phyloP scores from a whole-genome alignment of 2,329 filamentous ascomycete species.

The Fusarium tuaranense region DNA sequence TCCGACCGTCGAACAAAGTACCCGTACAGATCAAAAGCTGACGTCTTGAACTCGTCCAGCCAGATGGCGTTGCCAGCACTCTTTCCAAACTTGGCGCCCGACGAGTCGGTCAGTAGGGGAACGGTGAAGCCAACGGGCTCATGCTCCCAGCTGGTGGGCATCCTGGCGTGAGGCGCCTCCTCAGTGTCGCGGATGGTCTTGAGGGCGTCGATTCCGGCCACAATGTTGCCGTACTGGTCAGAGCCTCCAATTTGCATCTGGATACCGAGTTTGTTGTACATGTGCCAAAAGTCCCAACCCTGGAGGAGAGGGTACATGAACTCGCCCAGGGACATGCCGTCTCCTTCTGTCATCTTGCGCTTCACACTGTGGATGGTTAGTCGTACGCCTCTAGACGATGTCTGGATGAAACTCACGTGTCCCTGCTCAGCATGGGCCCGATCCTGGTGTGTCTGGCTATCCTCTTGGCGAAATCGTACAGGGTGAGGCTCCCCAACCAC shows the following conservation, averaged over 20 bases:
- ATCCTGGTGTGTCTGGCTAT: constrained; percentile 81
- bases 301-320: constrained; percentile 95
- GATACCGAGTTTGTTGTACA: constrained; percentile 75
- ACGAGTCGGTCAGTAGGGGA: constrained; percentile 85
- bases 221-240: constrained; percentile 97
- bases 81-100: constrained; percentile 94
- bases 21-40: constrained; percentile 86
- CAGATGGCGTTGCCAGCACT: constrained; percentile 94
- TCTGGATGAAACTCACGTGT: constrained; percentile 73
- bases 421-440: constrained; percentile 87
- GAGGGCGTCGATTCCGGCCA: constrained; percentile 87
- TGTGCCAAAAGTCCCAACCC: constrained; percentile 95
- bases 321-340: constrained; percentile 94
- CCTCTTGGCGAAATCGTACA: constrained; percentile 80
- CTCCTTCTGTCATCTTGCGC: constrained; percentile 83
- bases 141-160: constrained; percentile 58
- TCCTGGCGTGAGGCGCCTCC: constrained; percentile 55
- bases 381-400: not conserved
- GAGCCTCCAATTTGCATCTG: constrained; percentile 94
- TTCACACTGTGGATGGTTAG: constrained; percentile 68
- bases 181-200: constrained; percentile 76
- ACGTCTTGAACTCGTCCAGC: constrained; percentile 86
- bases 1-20: constrained; percentile 90
- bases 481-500: constrained; percentile 80
- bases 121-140: constrained; percentile 89